Conservation (phyloP, 148 eudicot genomes). For the Pouteria glomerata region DNA sequence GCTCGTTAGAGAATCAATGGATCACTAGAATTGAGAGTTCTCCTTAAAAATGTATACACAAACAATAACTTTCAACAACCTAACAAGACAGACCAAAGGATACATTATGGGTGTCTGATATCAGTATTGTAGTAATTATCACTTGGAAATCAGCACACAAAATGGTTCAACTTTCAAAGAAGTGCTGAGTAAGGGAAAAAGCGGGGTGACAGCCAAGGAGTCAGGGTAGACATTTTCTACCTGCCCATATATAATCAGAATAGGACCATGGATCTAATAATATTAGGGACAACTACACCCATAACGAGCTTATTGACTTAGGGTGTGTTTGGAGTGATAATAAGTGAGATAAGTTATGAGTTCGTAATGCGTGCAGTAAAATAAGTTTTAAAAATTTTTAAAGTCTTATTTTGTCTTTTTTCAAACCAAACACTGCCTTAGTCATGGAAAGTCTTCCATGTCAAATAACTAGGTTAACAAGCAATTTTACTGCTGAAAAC, state of each 20-base stretch:
- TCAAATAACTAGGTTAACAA: neutral
- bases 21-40: neutral
- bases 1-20: neutral
- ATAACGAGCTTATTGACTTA: slow-evolving; percentile 2
- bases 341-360: too few species aligned
- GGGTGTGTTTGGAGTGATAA: too few species aligned
- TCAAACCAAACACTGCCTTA: too few species aligned
- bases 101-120: neutral
- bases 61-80: neutral
- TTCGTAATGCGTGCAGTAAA: too few species aligned
- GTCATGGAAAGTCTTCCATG: neutral
- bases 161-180: neutral
- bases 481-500: slow-evolving; percentile 1
- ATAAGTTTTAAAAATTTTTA: too few species aligned
- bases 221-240: neutral
- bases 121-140: neutral
- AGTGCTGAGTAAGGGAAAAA: too few species aligned
- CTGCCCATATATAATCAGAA: neutral
- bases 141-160: neutral
- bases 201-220: too few species aligned
- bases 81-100: neutral
- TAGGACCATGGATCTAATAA: slow-evolving; percentile 7
- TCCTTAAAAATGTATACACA: neutral
- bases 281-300: neutral
- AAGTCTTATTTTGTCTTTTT: too few species aligned